Conservation (phyloP, 441 rosid genomes). For the Croton setiger region DNA sequence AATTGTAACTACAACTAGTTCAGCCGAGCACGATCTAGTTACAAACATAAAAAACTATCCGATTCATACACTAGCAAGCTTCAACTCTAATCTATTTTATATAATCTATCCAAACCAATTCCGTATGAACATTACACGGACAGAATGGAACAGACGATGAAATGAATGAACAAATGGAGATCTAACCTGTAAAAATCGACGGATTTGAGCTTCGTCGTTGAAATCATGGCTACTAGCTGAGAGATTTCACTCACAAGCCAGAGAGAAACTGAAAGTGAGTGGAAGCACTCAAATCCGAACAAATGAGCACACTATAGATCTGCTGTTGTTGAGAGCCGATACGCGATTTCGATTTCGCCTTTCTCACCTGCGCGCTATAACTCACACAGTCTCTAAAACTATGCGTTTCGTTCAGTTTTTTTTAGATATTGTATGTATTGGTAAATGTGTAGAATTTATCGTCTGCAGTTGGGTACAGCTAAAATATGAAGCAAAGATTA, state of each 20-base stretch:
- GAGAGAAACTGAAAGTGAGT: background rate
- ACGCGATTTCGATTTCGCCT: background rate
- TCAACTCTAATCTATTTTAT: background rate
- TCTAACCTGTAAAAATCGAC: slow-evolving; percentile 95
- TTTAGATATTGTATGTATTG: background rate
- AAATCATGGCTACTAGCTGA: slow-evolving; percentile 50
- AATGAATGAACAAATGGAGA: slow-evolving; percentile 21
- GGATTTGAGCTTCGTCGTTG: slow-evolving; percentile 76
- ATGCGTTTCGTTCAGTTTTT: slow-evolving; percentile 2
- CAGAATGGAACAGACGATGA: background rate
- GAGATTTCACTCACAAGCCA: background rate
- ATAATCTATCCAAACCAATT: background rate
- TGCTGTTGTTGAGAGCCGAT: background rate
- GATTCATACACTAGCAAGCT: background rate
- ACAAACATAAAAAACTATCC: background rate
- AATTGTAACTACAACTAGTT: background rate
- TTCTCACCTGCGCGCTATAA: background rate
- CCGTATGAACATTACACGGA: background rate
- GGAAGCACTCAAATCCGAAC: background rate
- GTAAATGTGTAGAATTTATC: background rate
- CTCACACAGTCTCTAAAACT: background rate
- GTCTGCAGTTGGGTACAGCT: background rate
- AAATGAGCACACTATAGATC: slow-evolving; percentile 8
- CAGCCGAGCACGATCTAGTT: background rate
- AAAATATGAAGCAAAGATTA: background rate